Evolutionary conservation across 2,329 filamentous ascomycete species (phyloP).

Genomic region (Botrytis hyacinthi): DNA sequence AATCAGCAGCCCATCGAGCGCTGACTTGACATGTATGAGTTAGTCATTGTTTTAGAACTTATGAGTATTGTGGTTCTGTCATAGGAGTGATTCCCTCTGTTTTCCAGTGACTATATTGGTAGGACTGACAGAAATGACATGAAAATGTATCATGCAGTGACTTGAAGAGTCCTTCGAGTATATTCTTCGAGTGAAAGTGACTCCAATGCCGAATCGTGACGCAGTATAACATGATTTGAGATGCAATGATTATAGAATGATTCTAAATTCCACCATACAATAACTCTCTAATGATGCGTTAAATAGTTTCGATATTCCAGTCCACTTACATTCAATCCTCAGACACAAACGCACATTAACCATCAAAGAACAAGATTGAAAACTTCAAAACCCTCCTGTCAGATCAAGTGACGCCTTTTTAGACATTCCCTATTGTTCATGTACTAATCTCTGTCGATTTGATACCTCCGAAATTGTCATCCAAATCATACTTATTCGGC

Average conservation of each 20-base stretch:
- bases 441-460: too few species aligned
- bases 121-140: background rate
- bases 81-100: fast-evolving
- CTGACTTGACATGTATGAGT: too few species aligned
- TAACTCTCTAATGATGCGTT: background rate
- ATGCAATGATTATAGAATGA: background rate
- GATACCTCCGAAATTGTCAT: too few species aligned
- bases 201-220: background rate
- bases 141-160: background rate
- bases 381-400: fast-evolving
- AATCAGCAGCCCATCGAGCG: too few species aligned
- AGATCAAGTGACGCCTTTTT: fast-evolving
- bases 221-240: background rate
- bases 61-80: too few species aligned
- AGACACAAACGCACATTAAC: background rate
- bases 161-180: background rate
- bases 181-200: background rate
- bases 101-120: background rate
- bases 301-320: background rate
- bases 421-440: too few species aligned
- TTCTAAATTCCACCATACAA: background rate
- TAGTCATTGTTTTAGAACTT: too few species aligned
- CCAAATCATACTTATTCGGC: too few species aligned
- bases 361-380: background rate
- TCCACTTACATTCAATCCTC: background rate